Base-by-base conservation (phyloP, 495 filamentous ascomycete genomes). In the Daldinia grandis region DNA sequence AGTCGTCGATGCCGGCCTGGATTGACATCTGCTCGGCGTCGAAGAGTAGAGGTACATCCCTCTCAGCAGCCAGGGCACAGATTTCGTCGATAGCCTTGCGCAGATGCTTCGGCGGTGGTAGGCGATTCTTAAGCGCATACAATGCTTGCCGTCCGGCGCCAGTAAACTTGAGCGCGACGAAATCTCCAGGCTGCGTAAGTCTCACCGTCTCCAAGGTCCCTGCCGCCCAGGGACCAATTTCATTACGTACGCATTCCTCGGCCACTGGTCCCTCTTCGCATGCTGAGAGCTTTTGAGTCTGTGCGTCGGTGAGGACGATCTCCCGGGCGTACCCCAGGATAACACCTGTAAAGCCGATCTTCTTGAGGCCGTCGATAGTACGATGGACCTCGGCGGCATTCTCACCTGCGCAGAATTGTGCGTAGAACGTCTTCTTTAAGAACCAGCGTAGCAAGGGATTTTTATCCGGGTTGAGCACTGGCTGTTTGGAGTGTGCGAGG, bases 161-260 rank as follows among this genome's bases (percentile, higher is more conserved):
- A 19, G 92, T 94, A 80, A 95, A 95, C 84, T 98, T 98, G 60
- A 97, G 78, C 2, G 92, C 94, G 31, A 97, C 89, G 74, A 94
- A 97, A 74, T 97, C 94, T 5, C 91, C 92, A 6, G 86, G 82
- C 38, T 85, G 82, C 0, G 91, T 87, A 81, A 96, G 89, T 15
- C 86, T 81, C 5, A 98, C 89, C 0, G 93, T 95, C 68, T 90
- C 87, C 58, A 94, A 69, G 4, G 91, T 92, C 4, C 93, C 92
- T 38, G 87, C 83, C 35, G 87, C 82, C 93, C 93, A 97, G 30
- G 83, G 84, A 62, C 83, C 82, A 58, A 96, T 87, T 71, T 94
- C 92, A 30, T 82, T 84, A 12, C 78, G 78, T 19, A 89, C 78
- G 55, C 82, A 82, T 25, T 81, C 79, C 47, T 82, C 78, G 8